Evolutionary conservation across 1,139 yeast genomes (phyloP).

Genomic region (Tardiomyces depauwii): DNA sequence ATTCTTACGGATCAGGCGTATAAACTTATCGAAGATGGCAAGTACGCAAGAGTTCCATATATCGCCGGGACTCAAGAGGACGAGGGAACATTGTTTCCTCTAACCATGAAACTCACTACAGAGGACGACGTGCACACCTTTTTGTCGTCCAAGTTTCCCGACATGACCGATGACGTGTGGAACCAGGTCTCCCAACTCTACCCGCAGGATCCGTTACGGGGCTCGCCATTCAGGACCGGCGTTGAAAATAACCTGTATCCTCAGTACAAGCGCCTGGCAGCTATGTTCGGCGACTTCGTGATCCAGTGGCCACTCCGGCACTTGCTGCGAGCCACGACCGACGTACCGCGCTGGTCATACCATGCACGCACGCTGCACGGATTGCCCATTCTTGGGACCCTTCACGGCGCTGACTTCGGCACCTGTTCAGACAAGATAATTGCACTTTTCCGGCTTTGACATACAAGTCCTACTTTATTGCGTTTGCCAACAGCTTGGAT

Average conservation of each 20-base stretch:
- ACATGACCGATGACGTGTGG: constrained; percentile 2
- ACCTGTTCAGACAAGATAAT: constrained; percentile 4
- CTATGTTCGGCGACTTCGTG: constrained; percentile 11
- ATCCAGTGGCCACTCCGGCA: constrained; percentile 13
- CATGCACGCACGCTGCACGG: constrained; percentile 5
- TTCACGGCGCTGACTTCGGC: constrained; percentile 9
- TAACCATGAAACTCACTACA: constrained; percentile 6
- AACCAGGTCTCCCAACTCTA: constrained; percentile 6
- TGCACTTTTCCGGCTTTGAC: constrained; percentile 3
- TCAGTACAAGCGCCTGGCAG: constrained; percentile 12
- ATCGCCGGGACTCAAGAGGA: constrained; percentile 14
- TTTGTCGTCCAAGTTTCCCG: constrained; percentile 4
- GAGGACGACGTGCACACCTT: constrained; percentile 6
- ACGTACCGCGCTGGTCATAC: constrained; percentile 6
- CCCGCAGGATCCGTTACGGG: constrained; percentile 9
- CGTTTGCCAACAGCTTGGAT: constrained; percentile 11
- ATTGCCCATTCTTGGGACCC: constrained; percentile 10
- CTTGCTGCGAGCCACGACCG: constrained; percentile 4
- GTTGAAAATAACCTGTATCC: constrained; percentile 4
- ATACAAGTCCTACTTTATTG: constrained; percentile 11
- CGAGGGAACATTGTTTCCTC: constrained; percentile 14
- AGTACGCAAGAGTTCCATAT: constrained; percentile 11
- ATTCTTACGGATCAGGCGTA: constrained; percentile 5
- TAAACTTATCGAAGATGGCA: constrained; percentile 6
- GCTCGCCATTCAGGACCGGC: constrained; percentile 15